Conservation (phyloP, 2,329 filamentous ascomycete genomes). For the Trichoderma asperellum region DNA sequence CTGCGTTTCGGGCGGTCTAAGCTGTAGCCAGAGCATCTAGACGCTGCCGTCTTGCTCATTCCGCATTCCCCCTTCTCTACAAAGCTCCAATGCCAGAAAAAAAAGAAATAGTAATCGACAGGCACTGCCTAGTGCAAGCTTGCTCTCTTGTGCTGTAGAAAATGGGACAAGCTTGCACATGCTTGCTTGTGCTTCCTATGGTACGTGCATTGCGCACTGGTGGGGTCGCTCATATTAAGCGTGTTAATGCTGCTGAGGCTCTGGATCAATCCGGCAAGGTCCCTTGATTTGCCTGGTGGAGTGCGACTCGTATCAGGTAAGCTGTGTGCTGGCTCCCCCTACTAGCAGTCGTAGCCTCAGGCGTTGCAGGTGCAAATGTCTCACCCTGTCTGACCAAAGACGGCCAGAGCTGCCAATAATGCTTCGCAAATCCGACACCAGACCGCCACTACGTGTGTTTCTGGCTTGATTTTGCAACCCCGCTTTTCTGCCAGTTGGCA, state of each 20-base stretch:
- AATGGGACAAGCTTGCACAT: background rate
- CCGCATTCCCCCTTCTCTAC: background rate
- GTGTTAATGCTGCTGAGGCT: slow-evolving; percentile 12
- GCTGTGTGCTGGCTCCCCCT: background rate
- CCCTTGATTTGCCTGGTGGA: background rate
- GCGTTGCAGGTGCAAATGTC: slow-evolving; percentile 6
- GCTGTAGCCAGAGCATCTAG: background rate
- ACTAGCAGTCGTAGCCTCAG: background rate
- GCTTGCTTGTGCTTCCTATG: background rate
- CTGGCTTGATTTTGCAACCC: background rate
- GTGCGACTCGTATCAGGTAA: background rate
- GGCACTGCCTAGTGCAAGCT: background rate
- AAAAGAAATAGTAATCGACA: background rate
- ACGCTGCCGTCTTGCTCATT: background rate
- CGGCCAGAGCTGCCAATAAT: background rate
- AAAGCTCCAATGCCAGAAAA: background rate
- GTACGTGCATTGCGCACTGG: background rate
- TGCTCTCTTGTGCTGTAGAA: background rate
- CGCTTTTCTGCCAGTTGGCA: slow-evolving; percentile 29
- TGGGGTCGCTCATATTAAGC: slow-evolving; percentile 7
- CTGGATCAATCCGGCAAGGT: background rate
- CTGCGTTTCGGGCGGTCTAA: background rate
- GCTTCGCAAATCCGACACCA: slow-evolving; percentile 4
- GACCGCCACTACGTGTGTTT: slow-evolving; percentile 19
- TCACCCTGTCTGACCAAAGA: slow-evolving; percentile 8